Conservation (phyloP, 768 basidiomycete genomes). For the Steccherinum ochraceum region DNA sequence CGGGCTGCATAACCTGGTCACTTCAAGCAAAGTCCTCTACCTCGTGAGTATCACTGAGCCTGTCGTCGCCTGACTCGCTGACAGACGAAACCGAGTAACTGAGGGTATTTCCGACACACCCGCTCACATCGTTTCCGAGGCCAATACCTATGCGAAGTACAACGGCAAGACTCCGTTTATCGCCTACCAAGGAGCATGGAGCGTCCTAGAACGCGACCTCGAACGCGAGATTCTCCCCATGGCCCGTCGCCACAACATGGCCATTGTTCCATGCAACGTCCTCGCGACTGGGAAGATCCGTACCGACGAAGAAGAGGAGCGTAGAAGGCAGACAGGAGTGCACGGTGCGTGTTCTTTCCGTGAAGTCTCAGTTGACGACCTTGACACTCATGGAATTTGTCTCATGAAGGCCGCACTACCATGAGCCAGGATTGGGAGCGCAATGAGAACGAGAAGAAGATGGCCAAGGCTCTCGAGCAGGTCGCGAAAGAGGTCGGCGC, state of each 20-base stretch:
- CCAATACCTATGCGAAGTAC: slow-evolving; percentile 32
- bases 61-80: no score
- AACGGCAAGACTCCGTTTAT: slow-evolving; percentile 36
- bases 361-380: no score
- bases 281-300: slow-evolving; percentile 35
- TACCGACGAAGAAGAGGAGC: slow-evolving; percentile 31
- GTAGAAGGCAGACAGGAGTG: slow-evolving; percentile 23
- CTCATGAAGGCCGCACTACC: slow-evolving; percentile 30
- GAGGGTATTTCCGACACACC: slow-evolving; percentile 26
- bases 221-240: no score
- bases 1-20: slow-evolving; percentile 29
- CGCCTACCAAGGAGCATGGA: slow-evolving; percentile 35
- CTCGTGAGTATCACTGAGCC: not conserved
- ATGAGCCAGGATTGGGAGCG: slow-evolving; percentile 35
- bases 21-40: slow-evolving; percentile 32
- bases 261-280: slow-evolving; percentile 37
- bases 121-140: slow-evolving; percentile 29
- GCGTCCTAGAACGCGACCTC: slow-evolving; percentile 27
- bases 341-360: no score
- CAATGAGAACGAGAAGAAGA: slow-evolving; percentile 34
- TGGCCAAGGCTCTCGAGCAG: slow-evolving; percentile 39
- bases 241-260: slow-evolving; percentile 34
- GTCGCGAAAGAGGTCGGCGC: slow-evolving; percentile 44
- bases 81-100: not conserved
- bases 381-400: no score